Evolutionary conservation across 345 rosid genomes (phyloP), one percentile per base, ranked within the genome.

Genomic region (Lepidium didymum): DNA sequence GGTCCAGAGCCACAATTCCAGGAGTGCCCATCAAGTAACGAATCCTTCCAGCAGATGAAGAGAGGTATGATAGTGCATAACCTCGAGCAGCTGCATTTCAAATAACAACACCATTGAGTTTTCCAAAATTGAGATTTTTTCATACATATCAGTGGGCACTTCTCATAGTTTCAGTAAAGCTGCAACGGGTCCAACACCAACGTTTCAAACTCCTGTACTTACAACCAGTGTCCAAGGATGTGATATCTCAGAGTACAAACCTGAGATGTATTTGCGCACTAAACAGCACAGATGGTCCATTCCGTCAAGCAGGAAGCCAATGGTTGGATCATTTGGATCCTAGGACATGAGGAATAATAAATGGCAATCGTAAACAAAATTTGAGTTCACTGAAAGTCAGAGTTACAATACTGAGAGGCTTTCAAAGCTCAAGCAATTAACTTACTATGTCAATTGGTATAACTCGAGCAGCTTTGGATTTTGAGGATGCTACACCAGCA

Each of bases 291-390:
- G 79, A 41, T 70, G 90, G 62, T 91, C 99, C 99, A 91, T 91
- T 79, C 99, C 99, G 62, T 94, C 97, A 21, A 94, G 77, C 61
- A 94, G 83, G 84, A 89, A 94, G 71, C 97, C 99, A 71, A 87
- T 84, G 77, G 97, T 94, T 61, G 97, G 99, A 81, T 94, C 99
- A 86, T 75, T 89, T 81, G 91, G 97, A 84, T 94, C 97, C 97
- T 91, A 70, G 62, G 75, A 75, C 70, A 62, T 11, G 42, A 57
- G 14, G 68, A 64, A 64, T 12, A 8, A 55, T 1, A 46, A 38
- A 55, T 40, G 69, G 66, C 29, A 46, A 38, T 37, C 50, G 15
- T 46, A 6, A 38, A 31, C 58, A 75, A 36, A 46, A 1, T 73
- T 41, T 57, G 49, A 59, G 56, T 59, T 58, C 67, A 52, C 4